A percentile compares a stretch with the other conserved stretches of the same genome.
Conservation (phyloP, 208 protist species). For the Acanthamoeba quina region DNA sequence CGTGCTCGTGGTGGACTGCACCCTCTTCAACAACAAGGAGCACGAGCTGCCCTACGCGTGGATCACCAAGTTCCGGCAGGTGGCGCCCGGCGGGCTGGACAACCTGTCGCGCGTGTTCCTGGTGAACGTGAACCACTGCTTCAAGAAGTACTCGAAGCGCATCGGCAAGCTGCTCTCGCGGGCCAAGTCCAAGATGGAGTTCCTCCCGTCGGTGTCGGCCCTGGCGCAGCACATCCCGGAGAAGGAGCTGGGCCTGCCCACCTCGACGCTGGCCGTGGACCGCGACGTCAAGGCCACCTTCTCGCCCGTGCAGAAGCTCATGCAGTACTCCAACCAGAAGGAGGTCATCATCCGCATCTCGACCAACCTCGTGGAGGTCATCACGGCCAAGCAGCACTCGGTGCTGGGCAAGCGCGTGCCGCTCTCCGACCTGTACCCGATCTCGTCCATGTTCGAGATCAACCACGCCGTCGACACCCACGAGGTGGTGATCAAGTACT, state of each 20-base stretch:
- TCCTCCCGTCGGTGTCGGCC: not conserved
- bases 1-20: constrained; percentile 82
- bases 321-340: constrained; percentile 71
- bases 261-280: constrained; percentile 76
- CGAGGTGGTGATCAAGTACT: constrained; percentile 82
- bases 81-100: constrained; percentile 57
- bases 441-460: constrained; percentile 75
- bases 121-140: constrained; percentile 70
- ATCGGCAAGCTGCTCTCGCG: constrained; percentile 56
- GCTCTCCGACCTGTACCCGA: constrained; percentile 78
- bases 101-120: constrained; percentile 71
- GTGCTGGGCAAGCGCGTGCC: constrained; percentile 63
- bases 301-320: constrained; percentile 76
- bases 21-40: constrained; percentile 61
- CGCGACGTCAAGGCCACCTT: constrained; percentile 80
- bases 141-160: constrained; percentile 83
- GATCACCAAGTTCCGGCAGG: constrained; percentile 82
- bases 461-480: constrained; percentile 33
- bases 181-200: constrained; percentile 31
- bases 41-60: constrained; percentile 80
- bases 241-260: constrained; percentile 56
- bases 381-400: constrained; percentile 74
- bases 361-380: constrained; percentile 72
- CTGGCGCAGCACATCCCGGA: constrained; percentile 4
- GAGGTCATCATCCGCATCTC: constrained; percentile 65